Evolutionary conservation across 2,329 filamentous ascomycete species (phyloP), one percentile per base, ranked within the genome.

Genomic region (Colletotrichum liriopes): DNA sequence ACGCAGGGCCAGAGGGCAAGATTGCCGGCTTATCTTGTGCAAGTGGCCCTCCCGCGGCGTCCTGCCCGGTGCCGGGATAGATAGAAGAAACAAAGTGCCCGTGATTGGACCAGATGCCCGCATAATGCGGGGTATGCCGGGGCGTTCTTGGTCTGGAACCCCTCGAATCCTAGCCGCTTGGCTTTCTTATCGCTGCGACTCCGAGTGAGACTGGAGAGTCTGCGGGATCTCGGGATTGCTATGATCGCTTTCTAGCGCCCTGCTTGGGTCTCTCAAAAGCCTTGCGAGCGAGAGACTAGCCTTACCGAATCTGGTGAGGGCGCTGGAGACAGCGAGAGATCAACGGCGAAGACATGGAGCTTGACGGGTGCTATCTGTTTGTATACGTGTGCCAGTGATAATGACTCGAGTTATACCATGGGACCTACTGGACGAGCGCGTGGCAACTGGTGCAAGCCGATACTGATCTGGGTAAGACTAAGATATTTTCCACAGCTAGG

Each of bases 81-180:
- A 72, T 65, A 72, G 35, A 64, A 47, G 51, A 49, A 37, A 45
- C 12, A n/a, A 35, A 47, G 3, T n/a, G 23, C 6, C 14, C 20
- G n/a, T 64, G 16, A 65, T 72, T 72, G 69, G 69, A 5, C 39
- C 18, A 18, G 23, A 37, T 35, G 29, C 37, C 32, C 54, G 52
- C 52, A 60, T 51, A 60, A 64, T 69, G 69, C 69, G 69, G 69
- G 69, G 69, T 64, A 39, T 14, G 47, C 39, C n/a, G 23, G 26
- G 52, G 8, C 41, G 52, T 23, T 60, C 52, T 35, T 45, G 58
- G 69, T 47, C 69, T 41, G 52, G 45, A 64, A 43, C 37, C 43
- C 29, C 18, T 47, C 20, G 23, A 16, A 41, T 47, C 49, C 54
- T 20, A 20, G 29, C 26, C 23, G 41, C 60, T 18, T 41, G 45